Evolutionary conservation across 345 rosid genomes (phyloP).

Genomic region (Arabis hirsuta): DNA sequence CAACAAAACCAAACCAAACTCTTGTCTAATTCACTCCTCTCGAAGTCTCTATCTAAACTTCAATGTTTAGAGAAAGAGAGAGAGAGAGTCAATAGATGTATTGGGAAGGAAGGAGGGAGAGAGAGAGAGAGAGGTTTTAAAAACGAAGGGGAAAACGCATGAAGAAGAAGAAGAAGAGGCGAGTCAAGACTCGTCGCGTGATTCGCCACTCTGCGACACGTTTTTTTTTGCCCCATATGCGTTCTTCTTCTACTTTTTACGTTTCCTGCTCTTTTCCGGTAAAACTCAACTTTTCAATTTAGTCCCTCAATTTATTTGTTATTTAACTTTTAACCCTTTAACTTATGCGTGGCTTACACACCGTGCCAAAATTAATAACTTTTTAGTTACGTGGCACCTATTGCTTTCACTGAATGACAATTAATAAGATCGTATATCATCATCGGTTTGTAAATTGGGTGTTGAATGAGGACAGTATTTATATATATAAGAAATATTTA

Average conservation of each 20-base stretch:
- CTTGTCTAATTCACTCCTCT: slow-evolving; percentile 29
- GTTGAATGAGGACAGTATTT: too few species aligned
- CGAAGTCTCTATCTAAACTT: slow-evolving; percentile 28
- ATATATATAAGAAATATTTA: too few species aligned
- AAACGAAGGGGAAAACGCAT: slow-evolving; percentile 35
- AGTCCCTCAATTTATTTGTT: background rate
- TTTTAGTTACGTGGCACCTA: too few species aligned
- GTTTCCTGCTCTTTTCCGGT: slow-evolving; percentile 27
- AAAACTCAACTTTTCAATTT: slow-evolving; percentile 9
- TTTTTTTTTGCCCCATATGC: slow-evolving; percentile 17
- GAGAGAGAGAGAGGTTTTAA: slow-evolving; percentile 23
- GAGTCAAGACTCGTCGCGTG: slow-evolving; percentile 43
- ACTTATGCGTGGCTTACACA: background rate
- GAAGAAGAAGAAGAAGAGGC: slow-evolving; percentile 34
- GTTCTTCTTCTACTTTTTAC: slow-evolving; percentile 35
- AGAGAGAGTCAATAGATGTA: background rate
- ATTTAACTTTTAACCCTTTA: background rate
- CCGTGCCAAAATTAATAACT: background rate
- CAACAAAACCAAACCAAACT: slow-evolving; percentile 8
- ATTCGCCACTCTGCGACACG: slow-evolving; percentile 42
- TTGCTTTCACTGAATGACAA: too few species aligned
- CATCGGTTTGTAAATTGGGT: too few species aligned
- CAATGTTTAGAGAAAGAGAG: slow-evolving; percentile 3
- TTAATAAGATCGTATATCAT: too few species aligned
- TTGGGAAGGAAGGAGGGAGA: slow-evolving; percentile 13